Base-by-base conservation (phyloP, 176 grass and related monocot genomes). In the Aegilops longissima region DNA sequence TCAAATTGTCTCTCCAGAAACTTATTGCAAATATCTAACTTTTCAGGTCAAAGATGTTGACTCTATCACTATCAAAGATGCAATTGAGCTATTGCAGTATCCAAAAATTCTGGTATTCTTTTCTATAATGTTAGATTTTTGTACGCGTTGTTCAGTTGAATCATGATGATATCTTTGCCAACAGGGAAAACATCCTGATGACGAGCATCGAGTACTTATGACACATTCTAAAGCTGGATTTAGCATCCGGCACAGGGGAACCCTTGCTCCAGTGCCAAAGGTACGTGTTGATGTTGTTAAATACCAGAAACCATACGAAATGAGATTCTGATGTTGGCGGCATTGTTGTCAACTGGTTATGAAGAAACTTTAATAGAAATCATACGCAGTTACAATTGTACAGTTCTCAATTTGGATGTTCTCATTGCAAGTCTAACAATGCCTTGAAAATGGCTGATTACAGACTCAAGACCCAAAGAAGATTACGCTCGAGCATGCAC, bases 1-100 rank as follows among this genome's bases (percentile, higher is more conserved):
- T 3, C 36, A 66, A 67, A 62, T 36, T 64, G 4, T 59, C 34
- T 74, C 47, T 38, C 47, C 5, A 76, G 70, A 31, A 80, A 84
- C 47, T 80, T 49, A 68, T 34, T 3, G 27, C 36, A 52, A 24
- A 62, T 87, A 81, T 39, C 18, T 31, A 34, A 25, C 84, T n/a
- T 89, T 90, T 87, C 78, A 98, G 96, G 78, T 89, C 39, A 93
- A 95, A 83, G 87, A 90, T 91, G 31, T 91, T 34, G 54, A 76
- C 27, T 83, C 78, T 61, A n/a, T 98, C 81, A 94, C 93, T 86
- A 70, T 98, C 39, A 82, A 98, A 84, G 79, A 94, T 89, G 93
- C 96, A 82, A 30, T 98, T 82, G 93, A 98, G 52, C 62, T 98
- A 62, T 74, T 98, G 80, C 92, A 91, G 76, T 98, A 98, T 92